Evolutionary conservation across 2,329 filamentous ascomycete genomes (phyloP).

Genomic region (Aspergillus clavatus): DNA sequence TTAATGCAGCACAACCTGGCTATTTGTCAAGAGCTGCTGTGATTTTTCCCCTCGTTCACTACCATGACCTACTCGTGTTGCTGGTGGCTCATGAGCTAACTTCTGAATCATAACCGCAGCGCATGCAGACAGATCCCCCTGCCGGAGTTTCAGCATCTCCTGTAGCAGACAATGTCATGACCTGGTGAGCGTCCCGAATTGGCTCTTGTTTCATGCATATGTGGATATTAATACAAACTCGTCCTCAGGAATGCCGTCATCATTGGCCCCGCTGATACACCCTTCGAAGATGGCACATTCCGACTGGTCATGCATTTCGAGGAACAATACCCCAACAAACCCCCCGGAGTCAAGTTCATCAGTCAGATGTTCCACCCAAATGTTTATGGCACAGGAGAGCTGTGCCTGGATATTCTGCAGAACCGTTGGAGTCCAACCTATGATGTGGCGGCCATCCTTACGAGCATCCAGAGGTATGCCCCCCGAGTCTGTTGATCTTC

Average conservation of each 20-base stretch:
- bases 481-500: neutral
- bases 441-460: slow-evolving; percentile 93
- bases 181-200: slow-evolving; percentile 24
- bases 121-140: slow-evolving; percentile 98
- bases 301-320: slow-evolving; percentile 98
- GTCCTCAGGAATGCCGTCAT: slow-evolving; percentile 87
- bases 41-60: no score
- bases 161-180: slow-evolving; percentile 57
- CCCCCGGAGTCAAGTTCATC: slow-evolving; percentile 96
- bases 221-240: slow-evolving; percentile 23
- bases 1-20: neutral
- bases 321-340: slow-evolving; percentile 98
- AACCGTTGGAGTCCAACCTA: slow-evolving; percentile 99
- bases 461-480: slow-evolving; percentile 87
- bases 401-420: slow-evolving; percentile 94
- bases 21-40: no score
- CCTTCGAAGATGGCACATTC: slow-evolving; percentile 97
- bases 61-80: neutral
- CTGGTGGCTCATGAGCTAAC: slow-evolving; percentile 9
- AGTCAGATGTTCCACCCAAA: slow-evolving; percentile 99
- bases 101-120: slow-evolving; percentile 49
- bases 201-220: neutral
- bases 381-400: slow-evolving; percentile 92
- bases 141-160: slow-evolving; percentile 95
- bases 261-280: slow-evolving; percentile 92